Evolutionary conservation across 352 stramenopile genomes (phyloP), one percentile per base, ranked within the genome.

Genomic region (Pythium sukuiense): DNA sequence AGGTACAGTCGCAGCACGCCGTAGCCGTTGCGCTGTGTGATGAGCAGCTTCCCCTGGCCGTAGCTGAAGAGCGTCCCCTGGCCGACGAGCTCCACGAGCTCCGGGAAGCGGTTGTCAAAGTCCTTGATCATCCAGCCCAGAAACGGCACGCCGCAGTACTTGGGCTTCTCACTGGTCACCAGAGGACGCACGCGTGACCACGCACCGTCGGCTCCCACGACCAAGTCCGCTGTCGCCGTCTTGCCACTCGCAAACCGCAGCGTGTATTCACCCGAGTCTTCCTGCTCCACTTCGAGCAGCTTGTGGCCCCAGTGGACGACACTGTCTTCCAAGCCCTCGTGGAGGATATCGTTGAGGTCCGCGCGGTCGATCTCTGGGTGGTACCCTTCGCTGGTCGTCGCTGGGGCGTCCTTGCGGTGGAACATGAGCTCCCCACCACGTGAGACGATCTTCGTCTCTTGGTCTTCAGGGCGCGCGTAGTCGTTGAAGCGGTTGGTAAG

Each of bases 1-100:
- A 74, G 45, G 54, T 71, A 71, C 37, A 71, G 3, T 20, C 59
- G 69, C 33, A 74, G 12, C 3, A 74, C 59, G 5, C 68, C 68
- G 43, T 71, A 55, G 32, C 50, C 58, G 18, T 71, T 74, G 29
- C 68, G 68, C 58, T 74, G 69, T 3, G 43, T 37, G 33, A 69
- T 55, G 26, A 74, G 50, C 14, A 60, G 49, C 18, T 61, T 71
- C 18, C 67, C 61, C 2, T 55, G 20, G 13, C 49, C 55, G 33
- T 71, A 71, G 16, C 54, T 27, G 33, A 63, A 74, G 9, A 71
- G 11, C 46, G 59, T 59, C 1, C 68, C 68, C 16, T 57, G 30
- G 45, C 68, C 68, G 14, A 74, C 57, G 27, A 74, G 43, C 0
- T 71, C 59, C 2, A 59, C 32, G 18, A 69, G 59, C 9, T 65